A percentile compares a stretch with the other conserved stretches of the same genome.
phyloP scores from a whole-genome alignment of 2,329 filamentous ascomycete genomes.

The Dendrostoma leiphaemia region DNA sequence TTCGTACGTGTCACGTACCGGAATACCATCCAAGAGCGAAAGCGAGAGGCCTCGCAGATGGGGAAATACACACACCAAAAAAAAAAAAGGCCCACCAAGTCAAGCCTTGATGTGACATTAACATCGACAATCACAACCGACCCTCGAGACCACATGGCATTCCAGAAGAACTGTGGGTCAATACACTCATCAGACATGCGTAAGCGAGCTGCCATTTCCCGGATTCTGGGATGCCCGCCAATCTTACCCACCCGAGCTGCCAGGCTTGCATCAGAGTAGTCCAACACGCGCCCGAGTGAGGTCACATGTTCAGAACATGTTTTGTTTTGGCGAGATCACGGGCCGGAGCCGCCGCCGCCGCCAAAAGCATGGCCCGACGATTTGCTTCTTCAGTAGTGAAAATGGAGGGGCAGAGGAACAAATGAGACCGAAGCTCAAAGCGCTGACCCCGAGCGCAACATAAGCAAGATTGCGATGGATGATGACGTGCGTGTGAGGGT shows the following conservation, averaged over 20 bases:
- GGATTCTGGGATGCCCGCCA: slow-evolving; percentile 4
- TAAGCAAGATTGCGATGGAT: background rate
- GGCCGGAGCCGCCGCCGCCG: too few relatives aligned
- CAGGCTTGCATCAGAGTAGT: too few relatives aligned
- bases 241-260: too few relatives aligned
- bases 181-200: too few relatives aligned
- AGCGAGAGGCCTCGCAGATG: too few relatives aligned
- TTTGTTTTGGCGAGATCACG: too few relatives aligned
- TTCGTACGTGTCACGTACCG: too few relatives aligned
- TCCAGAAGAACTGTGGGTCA: too few relatives aligned
- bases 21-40: too few relatives aligned
- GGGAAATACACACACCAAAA: too few relatives aligned
- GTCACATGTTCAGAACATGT: slow-evolving; percentile 8
- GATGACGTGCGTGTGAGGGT: background rate
- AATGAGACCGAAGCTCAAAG: background rate
- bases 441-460: too few relatives aligned
- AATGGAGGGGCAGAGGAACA: background rate
- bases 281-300: slow-evolving; percentile 2
- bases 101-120: background rate
- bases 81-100: too few relatives aligned
- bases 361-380: background rate
- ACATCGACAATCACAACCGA: background rate
- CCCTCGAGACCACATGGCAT: background rate
- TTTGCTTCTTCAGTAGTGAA: background rate
- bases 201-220: slow-evolving; percentile 14